These are phyloP conservation scores for Betula pendula DNA, from an alignment of 306 rosid genomes.

Conservation along the genomic window DNA sequence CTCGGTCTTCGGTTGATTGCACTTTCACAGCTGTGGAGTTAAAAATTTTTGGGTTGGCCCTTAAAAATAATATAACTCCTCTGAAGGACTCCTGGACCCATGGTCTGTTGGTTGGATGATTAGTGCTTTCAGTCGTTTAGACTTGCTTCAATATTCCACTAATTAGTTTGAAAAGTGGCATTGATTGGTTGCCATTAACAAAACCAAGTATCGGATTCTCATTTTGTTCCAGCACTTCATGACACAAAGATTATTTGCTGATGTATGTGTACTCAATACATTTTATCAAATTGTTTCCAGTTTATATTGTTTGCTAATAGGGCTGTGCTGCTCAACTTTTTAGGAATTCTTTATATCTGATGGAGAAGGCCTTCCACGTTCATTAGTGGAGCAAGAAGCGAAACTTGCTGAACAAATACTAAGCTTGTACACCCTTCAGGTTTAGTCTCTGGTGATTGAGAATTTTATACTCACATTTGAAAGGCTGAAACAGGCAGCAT, in stretches of 20 bases:
- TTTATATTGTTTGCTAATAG: background rate
- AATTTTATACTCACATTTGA: constrained; percentile 4
- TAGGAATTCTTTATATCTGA: constrained; percentile 60
- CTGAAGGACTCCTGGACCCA: background rate
- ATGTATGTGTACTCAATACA: background rate
- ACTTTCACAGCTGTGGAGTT: background rate
- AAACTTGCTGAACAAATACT: constrained; percentile 46
- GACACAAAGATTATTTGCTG: background rate
- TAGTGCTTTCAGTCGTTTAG: background rate
- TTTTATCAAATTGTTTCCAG: background rate
- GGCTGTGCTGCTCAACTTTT: constrained; percentile 4
- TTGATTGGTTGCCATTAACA: background rate
- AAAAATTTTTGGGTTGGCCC: background rate
- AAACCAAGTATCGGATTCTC: background rate
- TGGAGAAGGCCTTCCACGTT: constrained; percentile 55
- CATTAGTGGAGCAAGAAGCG: constrained; percentile 47
- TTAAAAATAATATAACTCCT: background rate
- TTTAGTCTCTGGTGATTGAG: constrained; percentile 25
- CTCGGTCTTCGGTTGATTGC: background rate
- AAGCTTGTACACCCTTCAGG: constrained; percentile 51
- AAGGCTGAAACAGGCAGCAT: constrained; percentile 13
- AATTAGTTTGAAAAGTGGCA: background rate
- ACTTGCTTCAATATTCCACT: background rate
- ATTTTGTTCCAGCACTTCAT: background rate
- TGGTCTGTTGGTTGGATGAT: background rate